These are phyloP conservation scores for Mycena epipterygia DNA, from an alignment of 768 basidiomycete species.

Conservation along the genomic window DNA sequence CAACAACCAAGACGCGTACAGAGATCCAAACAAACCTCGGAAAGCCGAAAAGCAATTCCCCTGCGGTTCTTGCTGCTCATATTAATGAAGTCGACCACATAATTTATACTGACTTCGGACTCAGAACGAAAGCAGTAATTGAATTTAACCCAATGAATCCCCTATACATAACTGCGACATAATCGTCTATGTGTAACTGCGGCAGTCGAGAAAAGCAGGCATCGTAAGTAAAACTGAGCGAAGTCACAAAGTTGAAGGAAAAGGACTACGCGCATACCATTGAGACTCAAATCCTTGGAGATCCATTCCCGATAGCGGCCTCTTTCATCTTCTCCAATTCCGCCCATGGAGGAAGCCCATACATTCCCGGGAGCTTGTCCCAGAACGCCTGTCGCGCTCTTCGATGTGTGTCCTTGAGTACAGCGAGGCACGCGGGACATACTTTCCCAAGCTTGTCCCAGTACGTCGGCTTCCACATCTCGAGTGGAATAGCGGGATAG, in stretches of 20 bases:
- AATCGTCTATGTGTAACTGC: too few relatives aligned
- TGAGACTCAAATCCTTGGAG: background rate
- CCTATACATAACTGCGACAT: too few relatives aligned
- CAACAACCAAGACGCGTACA: slow-evolving; percentile 2
- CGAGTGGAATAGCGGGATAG: background rate
- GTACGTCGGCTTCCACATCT: background rate
- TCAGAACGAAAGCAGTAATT: too few relatives aligned
- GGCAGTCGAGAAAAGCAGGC: too few relatives aligned
- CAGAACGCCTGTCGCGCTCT: slow-evolving; percentile 1
- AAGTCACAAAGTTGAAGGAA: too few relatives aligned
- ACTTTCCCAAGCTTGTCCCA: background rate
- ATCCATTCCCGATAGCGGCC: background rate
- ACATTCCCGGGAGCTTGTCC: slow-evolving; percentile 9
- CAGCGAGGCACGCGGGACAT: background rate
- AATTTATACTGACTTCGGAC: too few relatives aligned
- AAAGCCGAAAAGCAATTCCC: background rate
- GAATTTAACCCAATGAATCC: too few relatives aligned
- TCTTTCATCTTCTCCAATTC: slow-evolving; percentile 1
- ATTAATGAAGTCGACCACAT: too few relatives aligned
- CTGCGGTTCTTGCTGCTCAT: background rate
- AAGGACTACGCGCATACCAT: too few relatives aligned
- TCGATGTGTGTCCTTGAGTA: background rate
- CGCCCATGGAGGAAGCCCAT: slow-evolving; percentile 7
- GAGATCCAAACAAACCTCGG: too few relatives aligned
- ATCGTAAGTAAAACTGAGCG: too few relatives aligned